These are phyloP conservation scores for Smithsoniella earleae DNA, from an alignment of 163 green algal species.

Conservation along the genomic window DNA sequence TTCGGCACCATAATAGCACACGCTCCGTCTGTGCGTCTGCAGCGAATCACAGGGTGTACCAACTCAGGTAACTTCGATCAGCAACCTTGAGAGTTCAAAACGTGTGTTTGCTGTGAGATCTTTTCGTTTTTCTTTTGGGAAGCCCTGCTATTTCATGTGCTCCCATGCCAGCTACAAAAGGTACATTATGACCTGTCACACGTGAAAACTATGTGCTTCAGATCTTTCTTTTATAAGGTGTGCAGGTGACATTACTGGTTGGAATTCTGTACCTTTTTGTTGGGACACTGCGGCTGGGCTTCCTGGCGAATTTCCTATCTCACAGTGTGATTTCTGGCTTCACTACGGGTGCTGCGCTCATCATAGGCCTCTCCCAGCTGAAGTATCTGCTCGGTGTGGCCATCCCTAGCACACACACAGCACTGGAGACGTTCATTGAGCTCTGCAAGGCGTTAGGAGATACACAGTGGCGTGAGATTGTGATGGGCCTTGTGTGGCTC, in stretches of 20 bases:
- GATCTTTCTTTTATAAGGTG: too few relatives aligned
- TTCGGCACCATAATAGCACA: too few relatives aligned
- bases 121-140: too few relatives aligned
- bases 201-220: too few relatives aligned
- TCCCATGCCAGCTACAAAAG: too few relatives aligned
- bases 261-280: constrained; percentile 52
- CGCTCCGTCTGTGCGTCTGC: too few relatives aligned
- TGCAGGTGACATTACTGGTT: constrained; percentile 51
- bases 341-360: constrained; percentile 68
- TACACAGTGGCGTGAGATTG: constrained; percentile 40
- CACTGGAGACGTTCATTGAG: constrained; percentile 26
- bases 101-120: too few relatives aligned
- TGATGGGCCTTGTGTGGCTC: constrained; percentile 40
- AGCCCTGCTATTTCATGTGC: too few relatives aligned
- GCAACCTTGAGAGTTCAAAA: too few relatives aligned
- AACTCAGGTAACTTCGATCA: too few relatives aligned
- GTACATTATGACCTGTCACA: too few relatives aligned
- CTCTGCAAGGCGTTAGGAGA: background rate
- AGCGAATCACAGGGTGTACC: too few relatives aligned
- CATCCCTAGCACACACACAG: constrained; percentile 33
- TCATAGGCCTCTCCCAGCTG: constrained; percentile 62
- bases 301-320: constrained; percentile 72
- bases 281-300: constrained; percentile 66
- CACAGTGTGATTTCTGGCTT: constrained; percentile 77
- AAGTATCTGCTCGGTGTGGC: constrained; percentile 53